Conservation (phyloP, 2,329 filamentous ascomycete species). For the Torrubiella hemipterigena region DNA sequence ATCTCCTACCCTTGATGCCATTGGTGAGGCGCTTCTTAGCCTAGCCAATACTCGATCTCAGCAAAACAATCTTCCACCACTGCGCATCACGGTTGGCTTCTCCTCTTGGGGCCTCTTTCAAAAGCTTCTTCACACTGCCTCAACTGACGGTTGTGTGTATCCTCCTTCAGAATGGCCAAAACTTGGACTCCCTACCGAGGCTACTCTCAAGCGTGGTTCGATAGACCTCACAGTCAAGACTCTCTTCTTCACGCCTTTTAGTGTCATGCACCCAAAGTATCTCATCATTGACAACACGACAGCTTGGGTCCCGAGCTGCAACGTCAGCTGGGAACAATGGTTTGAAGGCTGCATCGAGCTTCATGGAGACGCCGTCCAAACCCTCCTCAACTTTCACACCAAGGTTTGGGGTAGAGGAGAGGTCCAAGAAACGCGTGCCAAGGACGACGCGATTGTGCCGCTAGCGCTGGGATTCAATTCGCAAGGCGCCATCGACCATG, state of each 20-base stretch:
- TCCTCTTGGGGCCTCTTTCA: slow-evolving; percentile 63
- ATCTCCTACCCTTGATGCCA: slow-evolving; percentile 45
- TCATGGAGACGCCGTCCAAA: slow-evolving; percentile 45
- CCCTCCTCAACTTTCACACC: slow-evolving; percentile 55
- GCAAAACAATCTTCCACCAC: slow-evolving; percentile 13
- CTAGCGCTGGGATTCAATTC: no score
- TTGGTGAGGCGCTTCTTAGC: slow-evolving; percentile 44
- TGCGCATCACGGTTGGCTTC: slow-evolving; percentile 62
- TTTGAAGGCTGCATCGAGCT: slow-evolving; percentile 66
- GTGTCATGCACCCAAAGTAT: slow-evolving; percentile 83
- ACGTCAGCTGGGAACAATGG: slow-evolving; percentile 82
- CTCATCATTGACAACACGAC: slow-evolving; percentile 56
- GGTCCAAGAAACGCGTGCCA: no score
- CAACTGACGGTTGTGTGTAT: slow-evolving; percentile 49
- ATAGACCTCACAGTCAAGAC: slow-evolving; percentile 64
- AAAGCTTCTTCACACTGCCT: slow-evolving; percentile 63
- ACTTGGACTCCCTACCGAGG: slow-evolving; percentile 50
- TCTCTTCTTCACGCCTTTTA: slow-evolving; percentile 68
- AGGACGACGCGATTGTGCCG: no score
- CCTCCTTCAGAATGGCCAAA: slow-evolving; percentile 45
- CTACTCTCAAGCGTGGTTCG: slow-evolving; percentile 37
- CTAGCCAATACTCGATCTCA: slow-evolving; percentile 37
- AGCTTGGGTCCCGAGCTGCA: slow-evolving; percentile 67
- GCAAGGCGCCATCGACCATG: no score
- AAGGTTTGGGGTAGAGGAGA: slow-evolving; percentile 50